Conservation (phyloP, 345 rosid genomes). For the Camelina sativa region DNA sequence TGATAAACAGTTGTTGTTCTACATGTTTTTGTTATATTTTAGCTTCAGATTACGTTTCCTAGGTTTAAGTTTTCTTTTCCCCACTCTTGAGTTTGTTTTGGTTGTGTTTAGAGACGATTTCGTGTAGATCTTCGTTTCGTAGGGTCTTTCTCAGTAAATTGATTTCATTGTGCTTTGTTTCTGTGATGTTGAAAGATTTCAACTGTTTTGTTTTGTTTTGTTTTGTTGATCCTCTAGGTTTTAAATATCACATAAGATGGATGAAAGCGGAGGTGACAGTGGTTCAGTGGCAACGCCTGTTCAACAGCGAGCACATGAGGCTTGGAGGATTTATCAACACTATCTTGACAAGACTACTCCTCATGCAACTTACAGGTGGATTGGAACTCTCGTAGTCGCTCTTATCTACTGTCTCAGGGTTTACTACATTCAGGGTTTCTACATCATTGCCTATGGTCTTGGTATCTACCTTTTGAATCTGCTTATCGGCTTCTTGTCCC, state of each 20-base stretch:
- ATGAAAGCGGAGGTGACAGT: constrained; percentile 70
- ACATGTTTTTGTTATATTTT: no score
- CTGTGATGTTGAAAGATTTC: not conserved
- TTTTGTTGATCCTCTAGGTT: constrained; percentile 39
- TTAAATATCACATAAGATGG: constrained; percentile 57
- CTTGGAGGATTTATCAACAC: constrained; percentile 84
- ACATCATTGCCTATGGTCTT: constrained; percentile 85
- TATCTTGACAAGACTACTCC: constrained; percentile 93
- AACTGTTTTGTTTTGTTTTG: constrained; percentile 20
- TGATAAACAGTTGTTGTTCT: not conserved
- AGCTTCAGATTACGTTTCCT: not conserved
- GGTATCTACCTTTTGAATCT: constrained; percentile 90
- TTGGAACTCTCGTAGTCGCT: constrained; percentile 62
- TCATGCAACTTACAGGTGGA: constrained; percentile 80
- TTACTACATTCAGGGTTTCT: constrained; percentile 81
- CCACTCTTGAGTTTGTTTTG: not conserved
- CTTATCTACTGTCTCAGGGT: constrained; percentile 70
- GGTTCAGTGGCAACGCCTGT: constrained; percentile 64
- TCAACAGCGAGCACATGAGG: constrained; percentile 67
- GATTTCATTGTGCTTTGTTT: constrained; percentile 4
- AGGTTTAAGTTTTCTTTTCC: not conserved
- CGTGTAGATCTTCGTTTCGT: constrained; percentile 17
- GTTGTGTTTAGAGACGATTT: not conserved
- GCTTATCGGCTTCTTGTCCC: constrained; percentile 92
- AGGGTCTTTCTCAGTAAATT: not conserved